Percentiles rank a stretch among this genome's conserved stretches.
Evolutionary conservation across 2,329 filamentous ascomycete species (phyloP).

Genomic region (Microsporum ferrugineum): DNA sequence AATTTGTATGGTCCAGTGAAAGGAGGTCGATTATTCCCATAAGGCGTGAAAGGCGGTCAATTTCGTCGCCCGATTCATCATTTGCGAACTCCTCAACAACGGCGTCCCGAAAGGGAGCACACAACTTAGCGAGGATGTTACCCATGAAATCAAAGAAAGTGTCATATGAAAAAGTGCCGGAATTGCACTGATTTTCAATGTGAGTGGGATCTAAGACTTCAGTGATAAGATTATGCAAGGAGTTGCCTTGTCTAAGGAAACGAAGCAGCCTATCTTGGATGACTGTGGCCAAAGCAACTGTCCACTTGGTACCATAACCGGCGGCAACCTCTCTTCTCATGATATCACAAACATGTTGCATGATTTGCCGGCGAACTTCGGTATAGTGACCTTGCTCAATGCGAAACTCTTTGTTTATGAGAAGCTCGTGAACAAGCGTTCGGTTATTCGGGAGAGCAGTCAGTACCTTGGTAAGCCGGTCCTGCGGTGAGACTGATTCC

Average conservation of each 20-base stretch:
- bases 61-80: constrained; percentile 43
- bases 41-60: constrained; percentile 52
- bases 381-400: constrained; percentile 42
- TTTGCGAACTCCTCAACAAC: constrained; percentile 46
- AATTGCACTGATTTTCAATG: constrained; percentile 46
- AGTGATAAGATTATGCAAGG: constrained; percentile 49
- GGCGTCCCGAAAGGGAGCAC: constrained; percentile 52
- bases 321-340: constrained; percentile 48
- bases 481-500: constrained; percentile 23
- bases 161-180: constrained; percentile 52
- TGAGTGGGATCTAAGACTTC: constrained; percentile 50
- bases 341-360: constrained; percentile 47
- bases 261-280: constrained; percentile 50
- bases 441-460: constrained; percentile 52
- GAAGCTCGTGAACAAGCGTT: constrained; percentile 51
- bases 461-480: constrained; percentile 42
- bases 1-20: constrained; percentile 54
- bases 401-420: constrained; percentile 52
- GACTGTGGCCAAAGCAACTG: constrained; percentile 54
- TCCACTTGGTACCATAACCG: constrained; percentile 48
- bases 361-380: constrained; percentile 45
- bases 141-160: constrained; percentile 55
- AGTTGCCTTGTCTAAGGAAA: constrained; percentile 49
- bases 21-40: constrained; percentile 52
- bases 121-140: constrained; percentile 51